Conservation (phyloP, 2,329 filamentous ascomycete genomes). For the Myriosclerotinia scirpicola region DNA sequence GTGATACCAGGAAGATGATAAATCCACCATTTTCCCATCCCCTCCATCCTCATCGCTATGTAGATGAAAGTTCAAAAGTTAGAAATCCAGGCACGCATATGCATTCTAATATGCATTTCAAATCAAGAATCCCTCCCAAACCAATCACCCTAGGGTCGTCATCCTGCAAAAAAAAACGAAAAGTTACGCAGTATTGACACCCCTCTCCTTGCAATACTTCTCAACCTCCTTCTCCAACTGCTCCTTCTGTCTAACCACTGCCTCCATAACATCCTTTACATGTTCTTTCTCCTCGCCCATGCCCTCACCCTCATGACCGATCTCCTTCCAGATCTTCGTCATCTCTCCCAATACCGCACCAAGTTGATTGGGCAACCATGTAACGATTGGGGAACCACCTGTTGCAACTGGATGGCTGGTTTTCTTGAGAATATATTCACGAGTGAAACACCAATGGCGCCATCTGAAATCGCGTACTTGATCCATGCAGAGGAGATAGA, state of each 20-base stretch:
- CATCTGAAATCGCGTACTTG: conserved; percentile 80
- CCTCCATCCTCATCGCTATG: too few relatives aligned
- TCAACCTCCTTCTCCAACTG: conserved; percentile 71
- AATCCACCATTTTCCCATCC: background rate
- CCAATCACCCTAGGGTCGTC: background rate
- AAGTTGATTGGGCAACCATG: conserved; percentile 81
- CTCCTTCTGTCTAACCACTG: conserved; percentile 61
- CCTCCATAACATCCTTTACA: conserved; percentile 70
- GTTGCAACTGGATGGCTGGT: conserved; percentile 76
- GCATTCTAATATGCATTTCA: conserved; percentile 5
- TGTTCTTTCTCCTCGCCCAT: conserved; percentile 48
- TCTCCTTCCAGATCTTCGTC: conserved; percentile 50
- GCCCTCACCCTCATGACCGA: conserved; percentile 34
- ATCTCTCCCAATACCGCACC: conserved; percentile 72
- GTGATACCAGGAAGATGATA: background rate
- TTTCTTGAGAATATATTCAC: conserved; percentile 80
- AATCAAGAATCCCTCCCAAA: background rate
- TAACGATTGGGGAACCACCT: conserved; percentile 78
- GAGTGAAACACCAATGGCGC: conserved; percentile 82
- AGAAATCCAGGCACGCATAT: background rate
- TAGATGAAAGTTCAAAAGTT: too few relatives aligned
- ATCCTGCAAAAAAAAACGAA: background rate
- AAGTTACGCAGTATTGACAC: conserved; percentile 5
- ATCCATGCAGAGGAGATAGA: conserved; percentile 67
- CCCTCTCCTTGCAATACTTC: conserved; percentile 68